phyloP scores from a whole-genome alignment of 2,329 filamentous ascomycete genomes.

The Truncatella angustata region DNA sequence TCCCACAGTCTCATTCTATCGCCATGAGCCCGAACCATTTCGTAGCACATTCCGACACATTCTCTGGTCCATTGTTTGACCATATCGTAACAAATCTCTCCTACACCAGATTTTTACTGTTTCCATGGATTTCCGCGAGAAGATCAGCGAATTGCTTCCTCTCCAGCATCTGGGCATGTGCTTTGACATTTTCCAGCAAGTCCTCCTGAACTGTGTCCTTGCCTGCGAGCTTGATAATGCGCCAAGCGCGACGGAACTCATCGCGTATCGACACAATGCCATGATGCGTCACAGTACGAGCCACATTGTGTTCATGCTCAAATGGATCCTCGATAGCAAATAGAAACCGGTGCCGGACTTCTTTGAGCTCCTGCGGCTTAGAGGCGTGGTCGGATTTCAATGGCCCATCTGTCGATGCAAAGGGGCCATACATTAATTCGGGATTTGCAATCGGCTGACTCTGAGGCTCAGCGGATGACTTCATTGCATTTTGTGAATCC shows the following conservation, averaged over 20 bases:
- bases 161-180: conserved; percentile 30
- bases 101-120: neutral
- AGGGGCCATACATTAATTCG: conserved; percentile 8
- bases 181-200: conserved; percentile 51
- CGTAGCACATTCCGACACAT: no score
- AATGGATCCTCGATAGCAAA: conserved; percentile 93
- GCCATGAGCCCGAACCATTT: no score
- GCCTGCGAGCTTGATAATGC: conserved; percentile 60
- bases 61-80: no score
- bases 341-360: conserved; percentile 76
- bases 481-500: conserved; percentile 11
- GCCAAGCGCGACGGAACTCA: conserved; percentile 79
- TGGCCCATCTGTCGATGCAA: conserved; percentile 10
- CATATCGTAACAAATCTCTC: no score
- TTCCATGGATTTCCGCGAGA: conserved; percentile 40
- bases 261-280: conserved; percentile 80
- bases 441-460: conserved; percentile 8
- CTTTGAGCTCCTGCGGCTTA: conserved; percentile 51
- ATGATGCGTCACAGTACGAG: conserved; percentile 77
- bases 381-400: conserved; percentile 13
- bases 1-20: no score
- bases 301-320: conserved; percentile 84
- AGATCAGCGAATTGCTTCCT: conserved; percentile 34
- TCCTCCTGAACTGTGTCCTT: conserved; percentile 41
- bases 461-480: conserved; percentile 19